These are phyloP conservation scores for Syzygium malaccense DNA, from an alignment of 441 rosid genomes.

Conservation along the genomic window DNA sequence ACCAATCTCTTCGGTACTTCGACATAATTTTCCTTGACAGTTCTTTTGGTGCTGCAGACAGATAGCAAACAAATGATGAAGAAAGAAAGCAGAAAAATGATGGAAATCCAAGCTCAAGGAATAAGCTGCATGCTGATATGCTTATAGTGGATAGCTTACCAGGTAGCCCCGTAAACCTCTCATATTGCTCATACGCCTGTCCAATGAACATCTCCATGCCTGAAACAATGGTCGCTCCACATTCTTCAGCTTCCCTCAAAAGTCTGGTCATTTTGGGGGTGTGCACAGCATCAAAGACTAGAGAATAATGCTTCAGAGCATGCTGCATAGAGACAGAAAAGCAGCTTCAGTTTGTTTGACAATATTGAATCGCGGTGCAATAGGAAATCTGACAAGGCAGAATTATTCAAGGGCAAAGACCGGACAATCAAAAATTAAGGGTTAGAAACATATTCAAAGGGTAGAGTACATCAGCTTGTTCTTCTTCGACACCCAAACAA, in stretches of 20 bases:
- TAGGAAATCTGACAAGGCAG: neutral
- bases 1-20: constrained; percentile 31
- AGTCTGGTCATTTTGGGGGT: constrained; percentile 81
- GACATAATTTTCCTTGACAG: constrained; percentile 53
- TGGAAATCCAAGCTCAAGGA: neutral
- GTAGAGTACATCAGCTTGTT: neutral
- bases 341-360: neutral
- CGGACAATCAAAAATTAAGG: neutral
- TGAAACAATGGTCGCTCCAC: constrained; percentile 57
- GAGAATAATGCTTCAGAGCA: constrained; percentile 57
- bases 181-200: constrained; percentile 84
- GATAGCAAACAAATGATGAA: neutral
- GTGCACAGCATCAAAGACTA: constrained; percentile 87
- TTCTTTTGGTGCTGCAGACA: constrained; percentile 73
- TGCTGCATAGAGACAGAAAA: constrained; percentile 27
- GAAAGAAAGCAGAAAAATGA: neutral
- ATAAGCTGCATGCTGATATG: neutral
- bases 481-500: neutral
- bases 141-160: constrained; percentile 32
- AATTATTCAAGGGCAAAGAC: neutral
- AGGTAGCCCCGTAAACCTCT: constrained; percentile 76
- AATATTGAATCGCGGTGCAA: neutral
- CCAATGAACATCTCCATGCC: constrained; percentile 92
- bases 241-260: constrained; percentile 73
- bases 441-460: neutral